Conservation (phyloP, 192 early-diverging fungal genomes). For the Coemansia sp. region DNA sequence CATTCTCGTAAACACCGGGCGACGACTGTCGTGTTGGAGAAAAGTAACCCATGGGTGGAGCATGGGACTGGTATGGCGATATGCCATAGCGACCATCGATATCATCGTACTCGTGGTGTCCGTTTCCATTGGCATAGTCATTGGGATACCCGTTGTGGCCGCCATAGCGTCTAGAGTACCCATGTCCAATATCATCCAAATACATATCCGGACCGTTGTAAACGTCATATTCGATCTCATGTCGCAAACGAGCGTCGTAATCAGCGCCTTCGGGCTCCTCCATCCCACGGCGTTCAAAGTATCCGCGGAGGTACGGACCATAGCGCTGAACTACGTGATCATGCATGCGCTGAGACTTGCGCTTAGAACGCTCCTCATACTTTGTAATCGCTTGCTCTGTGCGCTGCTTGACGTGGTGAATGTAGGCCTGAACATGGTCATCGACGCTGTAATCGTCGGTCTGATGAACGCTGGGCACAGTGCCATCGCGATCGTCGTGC, state of each 20-base stretch:
- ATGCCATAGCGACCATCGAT: slow-evolving; percentile 8
- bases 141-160: neutral
- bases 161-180: neutral
- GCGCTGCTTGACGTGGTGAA: slow-evolving; percentile 47
- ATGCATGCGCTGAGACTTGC: slow-evolving; percentile 49
- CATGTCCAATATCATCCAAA: neutral
- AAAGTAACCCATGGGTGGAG: slow-evolving; percentile 47
- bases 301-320: slow-evolving; percentile 38
- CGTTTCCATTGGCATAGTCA: slow-evolving; percentile 1
- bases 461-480: slow-evolving; percentile 13
- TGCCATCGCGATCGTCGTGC: slow-evolving; percentile 25
- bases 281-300: slow-evolving; percentile 26
- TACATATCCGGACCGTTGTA: neutral
- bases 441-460: slow-evolving; percentile 37
- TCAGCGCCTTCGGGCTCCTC: slow-evolving; percentile 10
- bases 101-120: slow-evolving; percentile 14
- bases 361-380: slow-evolving; percentile 39
- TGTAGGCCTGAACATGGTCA: slow-evolving; percentile 43
- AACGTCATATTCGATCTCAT: slow-evolving; percentile 14
- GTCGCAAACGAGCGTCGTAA: neutral
- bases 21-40: slow-evolving; percentile 25
- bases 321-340: slow-evolving; percentile 48
- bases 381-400: slow-evolving; percentile 39
- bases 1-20: slow-evolving; percentile 16
- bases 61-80: slow-evolving; percentile 13